Evolutionary conservation across 2,329 filamentous ascomycete genomes (phyloP).

Genomic region (Pseudohalonectria lignicola): DNA sequence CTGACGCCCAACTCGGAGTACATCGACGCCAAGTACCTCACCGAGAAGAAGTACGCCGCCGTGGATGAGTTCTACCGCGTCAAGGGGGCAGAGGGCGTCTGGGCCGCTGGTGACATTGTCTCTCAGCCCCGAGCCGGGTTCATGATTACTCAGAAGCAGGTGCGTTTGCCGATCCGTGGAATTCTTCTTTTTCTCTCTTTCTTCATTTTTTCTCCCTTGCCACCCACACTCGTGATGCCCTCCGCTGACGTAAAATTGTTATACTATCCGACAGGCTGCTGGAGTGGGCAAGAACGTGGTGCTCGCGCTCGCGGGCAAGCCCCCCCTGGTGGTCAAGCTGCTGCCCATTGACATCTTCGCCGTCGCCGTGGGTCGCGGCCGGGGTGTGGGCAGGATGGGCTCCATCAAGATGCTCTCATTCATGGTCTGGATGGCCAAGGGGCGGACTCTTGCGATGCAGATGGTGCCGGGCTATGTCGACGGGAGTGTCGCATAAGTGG

Average conservation of each 20-base stretch:
- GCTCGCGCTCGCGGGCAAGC: conserved; percentile 31
- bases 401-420: conserved; percentile 37
- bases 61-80: conserved; percentile 41
- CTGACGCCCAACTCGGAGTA: conserved; percentile 43
- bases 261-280: conserved; percentile 30
- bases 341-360: conserved; percentile 37
- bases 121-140: conserved; percentile 34
- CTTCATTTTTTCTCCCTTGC: neutral
- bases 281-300: conserved; percentile 43
- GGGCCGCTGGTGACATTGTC: conserved; percentile 43
- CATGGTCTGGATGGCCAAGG: conserved; percentile 39
- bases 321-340: conserved; percentile 30
- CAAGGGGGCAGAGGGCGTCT: conserved; percentile 30
- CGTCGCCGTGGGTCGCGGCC: conserved; percentile 35
- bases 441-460: conserved; percentile 35
- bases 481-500: conserved; percentile 33
- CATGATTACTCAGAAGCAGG: conserved; percentile 36
- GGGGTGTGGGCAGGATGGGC: conserved; percentile 37
- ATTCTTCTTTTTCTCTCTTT: neutral
- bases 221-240: too few relatives aligned
- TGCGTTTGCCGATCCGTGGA: conserved; percentile 11
- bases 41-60: conserved; percentile 29
- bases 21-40: conserved; percentile 32
- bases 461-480: conserved; percentile 32
- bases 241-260: too few relatives aligned